These are phyloP conservation scores for Exobasidium cylindrosporum DNA, from an alignment of 1,284 basidiomycete genomes.

Conservation along the genomic window DNA sequence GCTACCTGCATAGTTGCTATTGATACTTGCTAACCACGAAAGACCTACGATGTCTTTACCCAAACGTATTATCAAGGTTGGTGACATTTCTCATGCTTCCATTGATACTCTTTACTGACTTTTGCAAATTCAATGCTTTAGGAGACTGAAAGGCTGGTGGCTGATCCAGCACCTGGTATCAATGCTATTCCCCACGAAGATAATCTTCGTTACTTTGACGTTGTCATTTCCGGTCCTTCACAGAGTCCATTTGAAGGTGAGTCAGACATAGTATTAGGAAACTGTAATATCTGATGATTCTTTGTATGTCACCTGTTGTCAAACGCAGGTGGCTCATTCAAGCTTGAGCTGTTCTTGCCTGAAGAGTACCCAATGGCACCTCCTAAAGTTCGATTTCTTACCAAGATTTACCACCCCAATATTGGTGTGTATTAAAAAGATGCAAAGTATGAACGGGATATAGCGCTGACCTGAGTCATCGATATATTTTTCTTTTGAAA, in stretches of 20 bases:
- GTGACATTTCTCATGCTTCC: too few relatives aligned
- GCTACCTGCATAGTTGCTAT: too few relatives aligned
- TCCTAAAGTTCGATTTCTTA: slow-evolving; percentile 96
- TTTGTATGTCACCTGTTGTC: too few relatives aligned
- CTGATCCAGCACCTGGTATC: slow-evolving; percentile 94
- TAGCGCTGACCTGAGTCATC: slow-evolving; percentile 1
- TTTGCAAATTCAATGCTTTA: slow-evolving; percentile 52
- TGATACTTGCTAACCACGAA: too few relatives aligned
- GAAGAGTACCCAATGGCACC: slow-evolving; percentile 99
- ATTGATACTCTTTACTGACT: slow-evolving; percentile 6
- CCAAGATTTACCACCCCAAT: slow-evolving; percentile 99
- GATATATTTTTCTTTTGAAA: background rate
- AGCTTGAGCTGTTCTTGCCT: slow-evolving; percentile 91
- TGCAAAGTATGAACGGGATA: background rate
- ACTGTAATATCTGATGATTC: too few relatives aligned
- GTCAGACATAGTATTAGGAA: too few relatives aligned
- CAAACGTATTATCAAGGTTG: slow-evolving; percentile 55
- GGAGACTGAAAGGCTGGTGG: slow-evolving; percentile 95
- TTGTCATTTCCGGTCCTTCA: slow-evolving; percentile 88
- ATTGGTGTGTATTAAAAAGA: slow-evolving; percentile 67
- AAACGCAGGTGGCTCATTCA: slow-evolving; percentile 88
- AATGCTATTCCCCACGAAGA: slow-evolving; percentile 91
- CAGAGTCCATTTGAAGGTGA: slow-evolving; percentile 79
- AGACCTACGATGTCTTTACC: slow-evolving; percentile 41
- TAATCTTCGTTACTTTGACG: slow-evolving; percentile 97